phyloP scores from a whole-genome alignment of 495 filamentous ascomycete species.

The Xeromyces bisporus region DNA sequence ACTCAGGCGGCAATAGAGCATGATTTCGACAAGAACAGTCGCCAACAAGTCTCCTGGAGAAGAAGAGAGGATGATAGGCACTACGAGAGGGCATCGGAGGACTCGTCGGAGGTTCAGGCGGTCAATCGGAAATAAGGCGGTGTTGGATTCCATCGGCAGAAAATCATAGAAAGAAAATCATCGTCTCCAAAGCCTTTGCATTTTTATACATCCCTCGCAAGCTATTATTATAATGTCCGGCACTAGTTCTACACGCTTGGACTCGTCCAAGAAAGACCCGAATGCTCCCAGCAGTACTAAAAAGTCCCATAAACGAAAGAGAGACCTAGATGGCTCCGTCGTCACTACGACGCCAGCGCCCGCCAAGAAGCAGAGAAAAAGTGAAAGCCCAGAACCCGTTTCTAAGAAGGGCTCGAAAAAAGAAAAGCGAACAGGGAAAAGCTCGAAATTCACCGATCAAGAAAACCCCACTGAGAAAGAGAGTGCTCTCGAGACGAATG shows the following conservation, averaged over 20 bases:
- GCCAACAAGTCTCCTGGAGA: too few relatives aligned
- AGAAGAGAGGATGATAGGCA: too few relatives aligned
- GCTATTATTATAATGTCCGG: constrained; percentile 14
- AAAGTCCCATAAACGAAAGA: constrained; percentile 24
- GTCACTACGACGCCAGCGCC: constrained; percentile 17
- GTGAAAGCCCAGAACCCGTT: constrained; percentile 8
- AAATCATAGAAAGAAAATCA: constrained; percentile 1
- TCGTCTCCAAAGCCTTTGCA: too few relatives aligned
- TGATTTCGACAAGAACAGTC: neutral
- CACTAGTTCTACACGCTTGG: constrained; percentile 7
- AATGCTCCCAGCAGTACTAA: constrained; percentile 8
- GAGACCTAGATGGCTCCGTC: constrained; percentile 15
- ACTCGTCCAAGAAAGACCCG: constrained; percentile 7
- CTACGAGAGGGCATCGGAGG: too few relatives aligned
- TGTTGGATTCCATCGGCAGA: constrained; percentile 8
- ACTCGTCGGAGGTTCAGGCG: neutral
- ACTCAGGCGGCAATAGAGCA: neutral
- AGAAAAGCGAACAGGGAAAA: constrained; percentile 9
- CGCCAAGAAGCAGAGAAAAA: constrained; percentile 24
- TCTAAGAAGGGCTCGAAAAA: constrained; percentile 11
- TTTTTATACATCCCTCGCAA: constrained; percentile 7
- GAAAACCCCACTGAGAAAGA: constrained; percentile 13
- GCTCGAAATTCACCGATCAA: constrained; percentile 6
- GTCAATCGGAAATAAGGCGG: constrained; percentile 2
- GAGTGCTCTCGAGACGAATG: constrained; percentile 13